Evolutionary conservation across 257 asterid species (phyloP), one percentile per base, ranked within the genome.

Genomic region (Plectranthus barbatus): DNA sequence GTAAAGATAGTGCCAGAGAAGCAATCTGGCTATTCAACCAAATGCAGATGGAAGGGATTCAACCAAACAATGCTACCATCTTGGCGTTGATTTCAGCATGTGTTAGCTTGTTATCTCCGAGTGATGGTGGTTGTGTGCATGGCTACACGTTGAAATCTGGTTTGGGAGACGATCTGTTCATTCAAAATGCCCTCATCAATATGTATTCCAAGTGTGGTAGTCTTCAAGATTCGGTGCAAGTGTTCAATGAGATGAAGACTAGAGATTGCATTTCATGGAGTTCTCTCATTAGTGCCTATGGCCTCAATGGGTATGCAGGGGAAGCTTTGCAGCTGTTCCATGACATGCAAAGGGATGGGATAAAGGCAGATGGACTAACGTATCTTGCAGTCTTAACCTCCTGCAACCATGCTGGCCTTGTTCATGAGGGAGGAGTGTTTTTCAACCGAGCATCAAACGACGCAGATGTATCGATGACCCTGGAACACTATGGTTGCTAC

Each of bases 161-260:
- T 17, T 72, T 82, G 40, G 59, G 56, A n/a, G 34, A 68, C 3
- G 76, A 74, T 54, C 6, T 82, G 48, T 71, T 76, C 68, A 10
- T 86, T 40, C 85, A 78, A 61, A 88, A 88, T 55, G 80, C 96
- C 36, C 73, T 84, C n/a, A 74, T 86, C 33, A 73, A 74, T 39
- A 86, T 84, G 93, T 84, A 89, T 56, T 75, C 93, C 7, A 89
- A 86, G 61, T 86, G 95, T 37, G 96, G 93, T 20, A 71, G 82
- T 56, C 73, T 84, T 4, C 21, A 8, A 53, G 89, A 79, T 33
- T 69, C 94, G 12, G 59, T 74, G 66, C 56, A 53, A 44, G 81
- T 84, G 53, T 89, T 86, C 67, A 13, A 54, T 17, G 81, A 77
- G 54, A 86, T 81, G 86, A 3, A n/a, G 7, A 40, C 29, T 0